Conservation (phyloP, 2,329 filamentous ascomycete genomes). For the Exutisphaerella laricina region DNA sequence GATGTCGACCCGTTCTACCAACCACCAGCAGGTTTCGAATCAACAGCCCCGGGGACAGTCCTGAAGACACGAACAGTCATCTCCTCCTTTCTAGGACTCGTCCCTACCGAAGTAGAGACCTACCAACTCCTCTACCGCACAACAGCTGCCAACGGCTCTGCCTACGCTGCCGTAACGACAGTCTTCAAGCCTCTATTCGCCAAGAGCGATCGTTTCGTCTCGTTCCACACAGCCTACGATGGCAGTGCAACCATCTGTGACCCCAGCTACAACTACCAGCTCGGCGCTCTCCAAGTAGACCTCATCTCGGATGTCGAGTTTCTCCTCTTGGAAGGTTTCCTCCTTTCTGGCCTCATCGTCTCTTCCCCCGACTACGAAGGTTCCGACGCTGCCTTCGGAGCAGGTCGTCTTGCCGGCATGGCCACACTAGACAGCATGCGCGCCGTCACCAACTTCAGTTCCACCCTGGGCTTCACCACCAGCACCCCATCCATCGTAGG, state of each 20-base stretch:
- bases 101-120: slow-evolving; percentile 19
- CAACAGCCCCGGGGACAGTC: slow-evolving; percentile 22
- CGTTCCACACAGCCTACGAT: slow-evolving; percentile 32
- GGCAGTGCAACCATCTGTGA: slow-evolving; percentile 35
- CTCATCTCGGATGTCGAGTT: slow-evolving; percentile 21
- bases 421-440: slow-evolving; percentile 41
- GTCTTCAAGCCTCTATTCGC: slow-evolving; percentile 24
- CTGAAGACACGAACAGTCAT: slow-evolving; percentile 20
- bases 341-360: slow-evolving; percentile 26
- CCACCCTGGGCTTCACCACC: slow-evolving; percentile 25
- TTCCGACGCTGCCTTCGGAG: slow-evolving; percentile 26
- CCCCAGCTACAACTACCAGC: slow-evolving; percentile 36
- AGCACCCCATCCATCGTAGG: slow-evolving; percentile 35
- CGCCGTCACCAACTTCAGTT: slow-evolving; percentile 32
- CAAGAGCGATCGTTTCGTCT: slow-evolving; percentile 25
- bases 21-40: slow-evolving; percentile 24
- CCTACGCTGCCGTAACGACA: slow-evolving; percentile 26
- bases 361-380: slow-evolving; percentile 41
- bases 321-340: slow-evolving; percentile 20
- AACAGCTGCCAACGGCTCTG: slow-evolving; percentile 24
- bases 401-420: slow-evolving; percentile 38
- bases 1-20: slow-evolving; percentile 27
- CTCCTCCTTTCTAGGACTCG: slow-evolving; percentile 22
- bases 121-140: slow-evolving; percentile 28
- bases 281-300: slow-evolving; percentile 21